phyloP scores from a whole-genome alignment of 2,329 filamentous ascomycete genomes.

The Aspergillus alliaceus region DNA sequence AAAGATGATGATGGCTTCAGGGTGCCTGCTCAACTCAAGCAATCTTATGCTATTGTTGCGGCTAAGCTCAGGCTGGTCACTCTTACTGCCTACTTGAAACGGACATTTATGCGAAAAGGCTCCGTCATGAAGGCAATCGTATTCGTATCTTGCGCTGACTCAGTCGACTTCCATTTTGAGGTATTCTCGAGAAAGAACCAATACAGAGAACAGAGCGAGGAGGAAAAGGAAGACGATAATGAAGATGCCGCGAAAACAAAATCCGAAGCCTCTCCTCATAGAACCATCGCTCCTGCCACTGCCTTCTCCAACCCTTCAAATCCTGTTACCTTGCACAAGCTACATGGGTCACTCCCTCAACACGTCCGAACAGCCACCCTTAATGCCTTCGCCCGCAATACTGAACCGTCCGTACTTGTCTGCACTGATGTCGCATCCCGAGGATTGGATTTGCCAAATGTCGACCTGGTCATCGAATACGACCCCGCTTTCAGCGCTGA shows the following conservation, averaged over 20 bases:
- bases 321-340: constrained; percentile 74
- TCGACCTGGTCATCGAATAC: constrained; percentile 94
- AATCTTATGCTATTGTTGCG: constrained; percentile 83
- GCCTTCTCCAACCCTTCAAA: constrained; percentile 76
- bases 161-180: constrained; percentile 94
- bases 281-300: constrained; percentile 59
- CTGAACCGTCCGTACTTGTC: constrained; percentile 76
- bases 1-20: constrained; percentile 64
- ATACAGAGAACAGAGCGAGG: constrained; percentile 22
- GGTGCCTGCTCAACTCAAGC: constrained; percentile 89
- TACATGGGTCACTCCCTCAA: constrained; percentile 90
- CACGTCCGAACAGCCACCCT: constrained; percentile 84
- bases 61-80: constrained; percentile 90
- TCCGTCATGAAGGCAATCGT: constrained; percentile 96
- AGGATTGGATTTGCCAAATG: constrained; percentile 90
- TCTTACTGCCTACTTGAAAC: constrained; percentile 77
- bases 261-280: constrained; percentile 33
- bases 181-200: constrained; percentile 59
- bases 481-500: constrained; percentile 91
- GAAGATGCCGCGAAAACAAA: constrained; percentile 24
- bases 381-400: constrained; percentile 71
- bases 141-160: constrained; percentile 95
- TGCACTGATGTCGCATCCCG: constrained; percentile 95
- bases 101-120: constrained; percentile 82
- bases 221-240: constrained; percentile 23